These are phyloP conservation scores for Triticum aestivum DNA, from an alignment of 176 grass and related monocot genomes.

Conservation along the genomic window IWGSC_CS_RefSeq_v2.1 NC_057794.1:439429437-439429936, in stretches of 20 bases:
- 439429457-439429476: neutral
- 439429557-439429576: neutral
- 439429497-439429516: neutral
- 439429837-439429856: slow-evolving; percentile 18
- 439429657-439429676: neutral
- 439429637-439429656: neutral
- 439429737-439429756: neutral
- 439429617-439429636: neutral
- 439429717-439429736: neutral
- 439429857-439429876: neutral
- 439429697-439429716: neutral
- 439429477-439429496: slow-evolving; percentile 1
- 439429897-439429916: slow-evolving; percentile 43
- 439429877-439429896: slow-evolving; percentile 16
- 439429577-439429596: neutral
- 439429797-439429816: neutral
- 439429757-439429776: neutral
- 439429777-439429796: neutral
- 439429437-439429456: neutral
- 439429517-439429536: neutral
- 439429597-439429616: neutral
- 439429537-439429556: neutral
- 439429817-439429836: neutral
- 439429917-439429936: slow-evolving; percentile 85
- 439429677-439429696: neutral